Conservation (phyloP, 2,329 filamentous ascomycete species). For the Clarireedia sp. region DNA sequence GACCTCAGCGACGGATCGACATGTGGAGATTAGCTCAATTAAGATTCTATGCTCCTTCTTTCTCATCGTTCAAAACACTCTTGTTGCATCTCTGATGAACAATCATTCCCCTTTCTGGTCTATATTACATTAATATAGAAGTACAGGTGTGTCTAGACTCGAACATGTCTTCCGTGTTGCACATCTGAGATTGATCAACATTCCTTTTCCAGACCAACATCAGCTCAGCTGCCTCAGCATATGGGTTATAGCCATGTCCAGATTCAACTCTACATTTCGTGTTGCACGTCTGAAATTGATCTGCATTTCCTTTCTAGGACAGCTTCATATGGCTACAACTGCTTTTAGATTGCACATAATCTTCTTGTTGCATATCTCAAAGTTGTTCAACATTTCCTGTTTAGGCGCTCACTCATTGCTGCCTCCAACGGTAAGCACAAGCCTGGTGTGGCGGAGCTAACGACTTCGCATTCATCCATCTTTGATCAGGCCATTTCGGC, state of each 20-base stretch:
- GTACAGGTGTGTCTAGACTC: neutral
- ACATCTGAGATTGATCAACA: neutral
- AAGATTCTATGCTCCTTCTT: neutral
- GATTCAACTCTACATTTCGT: neutral
- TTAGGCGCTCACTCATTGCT: too few relatives aligned
- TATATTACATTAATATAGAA: neutral
- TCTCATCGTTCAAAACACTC: neutral
- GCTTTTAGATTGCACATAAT: too few relatives aligned
- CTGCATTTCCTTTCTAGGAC: slow-evolving; percentile 6
- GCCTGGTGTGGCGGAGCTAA: too few relatives aligned
- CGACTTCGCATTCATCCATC: too few relatives aligned
- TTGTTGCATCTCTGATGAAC: slow-evolving; percentile 5
- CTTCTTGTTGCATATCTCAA: too few relatives aligned
- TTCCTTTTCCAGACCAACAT: neutral
- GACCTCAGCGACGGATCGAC: neutral
- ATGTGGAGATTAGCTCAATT: neutral
- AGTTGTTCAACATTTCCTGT: too few relatives aligned
- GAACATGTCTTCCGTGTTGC: neutral
- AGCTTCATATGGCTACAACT: too few relatives aligned
- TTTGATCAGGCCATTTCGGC: too few relatives aligned
- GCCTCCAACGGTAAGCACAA: too few relatives aligned
- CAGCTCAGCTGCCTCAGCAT: neutral
- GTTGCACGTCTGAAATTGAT: slow-evolving; percentile 5
- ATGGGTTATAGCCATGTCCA: neutral
- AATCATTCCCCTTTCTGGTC: slow-evolving; percentile 6